Percentiles rank a stretch among this genome's conserved stretches.
phyloP scores from a whole-genome alignment of 768 basidiomycete species.

The Rhizopogon vesiculosus region DNA sequence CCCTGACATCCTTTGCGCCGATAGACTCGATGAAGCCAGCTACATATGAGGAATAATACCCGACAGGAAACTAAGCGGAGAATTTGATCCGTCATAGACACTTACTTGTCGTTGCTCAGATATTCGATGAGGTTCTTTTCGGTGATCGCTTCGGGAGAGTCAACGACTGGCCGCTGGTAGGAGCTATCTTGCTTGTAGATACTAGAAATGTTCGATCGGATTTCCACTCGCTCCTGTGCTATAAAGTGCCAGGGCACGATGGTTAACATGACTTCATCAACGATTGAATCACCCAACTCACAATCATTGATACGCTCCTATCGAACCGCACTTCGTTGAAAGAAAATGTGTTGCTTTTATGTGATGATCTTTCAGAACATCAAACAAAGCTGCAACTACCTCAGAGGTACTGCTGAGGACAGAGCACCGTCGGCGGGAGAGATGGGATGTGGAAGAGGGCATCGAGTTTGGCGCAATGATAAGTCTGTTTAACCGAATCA shows the following conservation, averaged over 20 bases:
- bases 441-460: conserved; percentile 5
- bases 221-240: conserved; percentile 18
- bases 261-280: conserved; percentile 21
- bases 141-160: neutral
- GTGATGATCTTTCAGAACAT: conserved; percentile 43
- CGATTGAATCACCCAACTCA: neutral
- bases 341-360: conserved; percentile 28
- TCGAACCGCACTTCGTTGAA: conserved; percentile 39
- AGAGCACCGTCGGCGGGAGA: neutral
- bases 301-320: conserved; percentile 34
- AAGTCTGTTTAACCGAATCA: neutral
- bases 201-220: conserved; percentile 19
- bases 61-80: too few relatives aligned
- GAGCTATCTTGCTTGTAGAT: conserved; percentile 17
- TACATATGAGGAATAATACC: too few relatives aligned
- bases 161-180: conserved; percentile 18
- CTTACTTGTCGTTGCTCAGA: too few relatives aligned
- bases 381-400: conserved; percentile 22
- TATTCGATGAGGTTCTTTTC: too few relatives aligned
- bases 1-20: too few relatives aligned
- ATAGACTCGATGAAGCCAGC: too few relatives aligned
- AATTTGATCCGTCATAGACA: too few relatives aligned
- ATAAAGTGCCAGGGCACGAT: conserved; percentile 25
- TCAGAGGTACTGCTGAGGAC: conserved; percentile 6
- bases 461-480: neutral